Percentiles rank a stretch among this genome's conserved stretches.
Evolutionary conservation across 169 alveolate genomes (phyloP).

Genomic region (Eimeria mitis): DNA sequence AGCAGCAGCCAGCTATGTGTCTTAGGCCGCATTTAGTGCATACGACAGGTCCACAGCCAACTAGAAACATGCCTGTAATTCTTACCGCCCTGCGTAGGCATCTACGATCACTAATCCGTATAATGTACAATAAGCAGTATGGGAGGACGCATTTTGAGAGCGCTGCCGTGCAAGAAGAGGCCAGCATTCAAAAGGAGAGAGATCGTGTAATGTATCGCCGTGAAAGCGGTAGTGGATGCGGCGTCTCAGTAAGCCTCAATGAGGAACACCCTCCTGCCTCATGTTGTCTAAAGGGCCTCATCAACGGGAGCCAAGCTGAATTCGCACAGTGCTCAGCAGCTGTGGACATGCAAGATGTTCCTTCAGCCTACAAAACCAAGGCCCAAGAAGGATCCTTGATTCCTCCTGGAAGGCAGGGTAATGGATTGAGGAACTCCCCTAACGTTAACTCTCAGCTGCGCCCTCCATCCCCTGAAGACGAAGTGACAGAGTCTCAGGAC

Average conservation of each 20-base stretch:
- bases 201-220: not conserved
- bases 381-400: not conserved
- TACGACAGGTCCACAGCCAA: not conserved
- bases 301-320: not conserved
- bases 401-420: not conserved
- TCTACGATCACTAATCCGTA: conserved; percentile 43
- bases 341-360: not conserved
- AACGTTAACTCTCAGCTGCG: not conserved
- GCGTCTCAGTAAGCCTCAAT: not conserved
- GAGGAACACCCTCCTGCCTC: not conserved
- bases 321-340: not conserved
- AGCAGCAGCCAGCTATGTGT: conserved; percentile 8
- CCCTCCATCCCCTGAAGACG: conserved; percentile 18
- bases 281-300: not conserved
- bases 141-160: not conserved
- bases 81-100: conserved; percentile 42
- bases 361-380: not conserved
- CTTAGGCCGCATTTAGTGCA: not conserved
- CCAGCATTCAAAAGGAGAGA: not conserved
- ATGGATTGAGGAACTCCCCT: not conserved
- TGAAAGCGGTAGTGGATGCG: not conserved
- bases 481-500: not conserved
- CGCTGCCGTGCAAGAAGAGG: not conserved
- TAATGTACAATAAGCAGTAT: conserved; percentile 16
- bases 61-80: conserved; percentile 2